phyloP scores from a whole-genome alignment of 2,329 filamentous ascomycete species.

The Helotiales sp. region DNA sequence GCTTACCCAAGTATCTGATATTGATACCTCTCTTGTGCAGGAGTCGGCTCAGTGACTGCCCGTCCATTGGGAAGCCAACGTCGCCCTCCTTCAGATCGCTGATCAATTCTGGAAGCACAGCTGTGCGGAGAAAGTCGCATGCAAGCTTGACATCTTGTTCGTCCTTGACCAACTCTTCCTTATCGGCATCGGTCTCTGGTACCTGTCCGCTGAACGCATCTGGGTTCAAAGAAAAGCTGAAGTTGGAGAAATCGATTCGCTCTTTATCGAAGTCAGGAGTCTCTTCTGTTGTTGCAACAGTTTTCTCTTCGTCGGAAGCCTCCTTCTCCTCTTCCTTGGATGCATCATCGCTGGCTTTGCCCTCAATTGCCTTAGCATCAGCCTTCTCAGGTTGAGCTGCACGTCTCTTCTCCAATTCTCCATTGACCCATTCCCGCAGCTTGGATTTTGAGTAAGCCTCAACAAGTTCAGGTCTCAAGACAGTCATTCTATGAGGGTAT shows the following conservation, averaged over 20 bases:
- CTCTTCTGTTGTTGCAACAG: slow-evolving; percentile 40
- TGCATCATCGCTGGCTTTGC: slow-evolving; percentile 35
- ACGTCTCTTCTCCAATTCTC: slow-evolving; percentile 71
- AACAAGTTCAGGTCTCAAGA: slow-evolving; percentile 86
- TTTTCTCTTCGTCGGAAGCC: slow-evolving; percentile 31
- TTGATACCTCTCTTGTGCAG: slow-evolving; percentile 98
- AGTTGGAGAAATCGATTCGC: slow-evolving; percentile 83
- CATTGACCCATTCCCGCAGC: slow-evolving; percentile 86
- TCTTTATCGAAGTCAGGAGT: slow-evolving; percentile 50
- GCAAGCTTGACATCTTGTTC: slow-evolving; percentile 87
- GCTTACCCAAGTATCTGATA: slow-evolving; percentile 88
- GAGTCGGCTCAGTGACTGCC: slow-evolving; percentile 84
- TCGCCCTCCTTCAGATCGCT: slow-evolving; percentile 90
- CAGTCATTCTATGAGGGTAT: slow-evolving; percentile 97
- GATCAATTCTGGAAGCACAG: slow-evolving; percentile 83
- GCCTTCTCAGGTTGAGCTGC: slow-evolving; percentile 46
- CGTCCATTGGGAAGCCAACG: slow-evolving; percentile 97
- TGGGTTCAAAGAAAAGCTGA: slow-evolving; percentile 88
- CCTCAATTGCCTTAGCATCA: slow-evolving; percentile 42
- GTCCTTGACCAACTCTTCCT: slow-evolving; percentile 79
- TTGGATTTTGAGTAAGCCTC: slow-evolving; percentile 84
- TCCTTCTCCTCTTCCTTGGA: slow-evolving; percentile 41
- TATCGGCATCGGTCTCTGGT: slow-evolving; percentile 89
- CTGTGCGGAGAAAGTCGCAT: slow-evolving; percentile 76
- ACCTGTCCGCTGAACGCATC: slow-evolving; percentile 93